Percentiles rank a stretch among this genome's conserved stretches.
Evolutionary conservation across 768 basidiomycete species (phyloP).

Genomic region (Termitomyces sp.): DNA sequence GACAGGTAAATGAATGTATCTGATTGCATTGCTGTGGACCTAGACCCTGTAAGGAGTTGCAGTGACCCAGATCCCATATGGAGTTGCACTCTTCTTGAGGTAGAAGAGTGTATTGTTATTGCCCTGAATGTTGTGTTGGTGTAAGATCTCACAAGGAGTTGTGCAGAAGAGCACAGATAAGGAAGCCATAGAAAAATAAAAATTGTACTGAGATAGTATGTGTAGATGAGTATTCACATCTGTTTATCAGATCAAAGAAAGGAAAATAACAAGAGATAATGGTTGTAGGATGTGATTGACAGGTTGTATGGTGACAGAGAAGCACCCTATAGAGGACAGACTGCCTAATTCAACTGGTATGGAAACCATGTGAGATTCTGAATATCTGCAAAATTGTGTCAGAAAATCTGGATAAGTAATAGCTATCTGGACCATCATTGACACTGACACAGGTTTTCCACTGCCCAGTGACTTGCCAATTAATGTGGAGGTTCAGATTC

Average conservation of each 20-base stretch:
- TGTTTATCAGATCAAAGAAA: neutral
- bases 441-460: too few relatives aligned
- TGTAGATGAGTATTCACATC: neutral
- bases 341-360: too few relatives aligned
- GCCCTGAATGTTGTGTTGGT: neutral
- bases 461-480: too few relatives aligned
- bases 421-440: too few relatives aligned
- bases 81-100: neutral
- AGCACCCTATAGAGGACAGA: neutral
- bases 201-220: neutral
- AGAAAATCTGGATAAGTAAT: too few relatives aligned
- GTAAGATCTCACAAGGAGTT: too few relatives aligned
- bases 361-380: too few relatives aligned
- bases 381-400: too few relatives aligned
- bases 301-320: neutral
- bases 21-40: neutral
- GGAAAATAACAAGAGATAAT: too few relatives aligned
- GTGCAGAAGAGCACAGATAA: neutral
- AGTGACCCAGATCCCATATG: neutral
- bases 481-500: too few relatives aligned
- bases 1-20: neutral
- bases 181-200: neutral
- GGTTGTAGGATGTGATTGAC: neutral
- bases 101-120: neutral
- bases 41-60: neutral